A percentile compares a stretch with the other conserved stretches of the same genome.
These are phyloP conservation scores for Podila clonocystis DNA, from an alignment of 192 early-diverging fungal genomes.

Conservation along the genomic window DNA sequence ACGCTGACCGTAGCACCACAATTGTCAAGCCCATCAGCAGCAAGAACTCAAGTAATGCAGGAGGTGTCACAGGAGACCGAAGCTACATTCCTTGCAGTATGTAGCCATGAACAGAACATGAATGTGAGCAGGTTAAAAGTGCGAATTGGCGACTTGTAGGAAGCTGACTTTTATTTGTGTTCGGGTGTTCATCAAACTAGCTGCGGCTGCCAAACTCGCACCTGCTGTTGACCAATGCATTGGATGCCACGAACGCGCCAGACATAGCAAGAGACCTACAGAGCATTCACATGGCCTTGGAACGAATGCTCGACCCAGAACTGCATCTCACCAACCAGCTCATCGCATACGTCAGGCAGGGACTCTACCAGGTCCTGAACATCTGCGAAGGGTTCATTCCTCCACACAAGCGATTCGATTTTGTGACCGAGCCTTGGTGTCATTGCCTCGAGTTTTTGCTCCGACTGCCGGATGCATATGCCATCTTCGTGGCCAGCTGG, in stretches of 20 bases:
- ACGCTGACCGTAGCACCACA: too few species aligned
- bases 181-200: neutral
- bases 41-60: neutral
- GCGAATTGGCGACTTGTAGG: too few species aligned
- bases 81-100: constrained; percentile 19
- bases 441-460: constrained; percentile 30
- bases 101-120: neutral
- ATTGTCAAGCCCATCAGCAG: too few species aligned
- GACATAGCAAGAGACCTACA: constrained; percentile 4
- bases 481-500: constrained; percentile 22
- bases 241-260: constrained; percentile 21
- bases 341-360: constrained; percentile 26
- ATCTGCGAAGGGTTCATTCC: constrained; percentile 25
- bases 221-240: constrained; percentile 11
- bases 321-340: constrained; percentile 22
- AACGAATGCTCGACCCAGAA: constrained; percentile 27
- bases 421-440: constrained; percentile 34
- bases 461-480: constrained; percentile 28
- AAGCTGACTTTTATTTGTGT: neutral
- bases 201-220: constrained; percentile 18
- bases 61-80: constrained; percentile 13
- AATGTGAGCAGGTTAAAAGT: neutral
- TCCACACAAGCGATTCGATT: constrained; percentile 33
- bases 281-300: constrained; percentile 4
- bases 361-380: constrained; percentile 20